phyloP scores from a whole-genome alignment of 1,284 basidiomycete species.

The Rhodotorula sp. region DNA sequence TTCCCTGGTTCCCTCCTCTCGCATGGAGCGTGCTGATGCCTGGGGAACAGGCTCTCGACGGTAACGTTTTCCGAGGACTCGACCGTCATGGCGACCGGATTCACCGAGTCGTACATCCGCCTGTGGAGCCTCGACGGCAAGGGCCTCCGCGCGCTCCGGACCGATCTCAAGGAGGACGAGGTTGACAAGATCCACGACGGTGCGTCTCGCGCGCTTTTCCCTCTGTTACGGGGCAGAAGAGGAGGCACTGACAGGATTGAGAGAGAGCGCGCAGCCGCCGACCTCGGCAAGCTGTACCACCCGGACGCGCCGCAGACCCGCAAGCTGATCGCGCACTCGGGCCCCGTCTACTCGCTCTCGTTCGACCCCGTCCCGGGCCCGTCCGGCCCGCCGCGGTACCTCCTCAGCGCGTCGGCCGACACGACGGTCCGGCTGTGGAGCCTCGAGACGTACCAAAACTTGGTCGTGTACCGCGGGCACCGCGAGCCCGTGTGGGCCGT shows the following conservation, averaged over 20 bases:
- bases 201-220: slow-evolving; percentile 46
- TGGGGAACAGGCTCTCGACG: slow-evolving; percentile 68
- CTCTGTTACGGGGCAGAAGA: too few species aligned
- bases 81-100: slow-evolving; percentile 93
- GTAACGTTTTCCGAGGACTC: slow-evolving; percentile 88
- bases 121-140: slow-evolving; percentile 95
- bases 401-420: slow-evolving; percentile 93
- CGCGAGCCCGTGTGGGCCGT: slow-evolving; percentile 99
- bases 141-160: slow-evolving; percentile 73
- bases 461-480: slow-evolving; percentile 93
- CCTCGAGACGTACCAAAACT: slow-evolving; percentile 87
- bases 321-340: slow-evolving; percentile 94
- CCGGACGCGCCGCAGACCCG: slow-evolving; percentile 76
- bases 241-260: too few species aligned
- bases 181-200: slow-evolving; percentile 62
- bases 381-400: slow-evolving; percentile 76
- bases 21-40: neutral
- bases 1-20: slow-evolving; percentile 16
- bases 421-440: slow-evolving; percentile 92
- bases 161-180: slow-evolving; percentile 68
- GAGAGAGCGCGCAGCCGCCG: slow-evolving; percentile 43
- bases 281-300: slow-evolving; percentile 68
- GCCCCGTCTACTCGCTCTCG: slow-evolving; percentile 89
- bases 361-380: slow-evolving; percentile 92
- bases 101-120: slow-evolving; percentile 92